Evolutionary conservation across 1,284 basidiomycete genomes (phyloP).

Genomic region (Austroboletus novae-zelandiae): DNA sequence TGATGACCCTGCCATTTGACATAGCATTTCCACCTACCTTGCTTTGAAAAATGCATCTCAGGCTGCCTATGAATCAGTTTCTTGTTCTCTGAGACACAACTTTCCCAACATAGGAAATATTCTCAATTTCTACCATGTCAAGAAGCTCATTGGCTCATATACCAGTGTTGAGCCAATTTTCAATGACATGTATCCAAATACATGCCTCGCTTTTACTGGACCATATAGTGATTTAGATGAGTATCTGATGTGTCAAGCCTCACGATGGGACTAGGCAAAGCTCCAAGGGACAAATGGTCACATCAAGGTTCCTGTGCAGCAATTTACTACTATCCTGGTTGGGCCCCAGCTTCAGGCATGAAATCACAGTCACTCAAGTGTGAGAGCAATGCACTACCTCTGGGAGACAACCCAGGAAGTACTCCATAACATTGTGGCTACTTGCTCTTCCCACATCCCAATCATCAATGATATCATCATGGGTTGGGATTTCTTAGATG

Average conservation of each 20-base stretch:
- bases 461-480: not conserved
- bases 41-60: conserved; percentile 4
- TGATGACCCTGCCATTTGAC: not conserved
- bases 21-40: conserved; percentile 5
- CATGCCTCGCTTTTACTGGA: conserved; percentile 2
- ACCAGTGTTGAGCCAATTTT: not conserved
- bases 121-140: conserved; percentile 2
- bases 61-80: conserved; percentile 2
- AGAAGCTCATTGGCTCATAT: not conserved
- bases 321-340: not conserved
- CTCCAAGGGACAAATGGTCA: not conserved
- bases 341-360: not conserved
- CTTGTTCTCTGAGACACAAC: not conserved
- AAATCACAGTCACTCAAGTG: not conserved
- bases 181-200: conserved; percentile 11
- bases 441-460: not conserved
- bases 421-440: not conserved
- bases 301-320: not conserved
- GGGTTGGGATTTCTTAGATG: conserved; percentile 6
- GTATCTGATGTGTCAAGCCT: not conserved
- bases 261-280: not conserved
- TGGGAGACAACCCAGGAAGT: no score
- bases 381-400: not conserved
- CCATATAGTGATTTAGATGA: not conserved
- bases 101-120: not conserved